Percentiles rank a stretch among this genome's conserved stretches.
Conservation (phyloP, 2,329 filamentous ascomycete genomes). For the Aspergillus vadensis region DNA sequence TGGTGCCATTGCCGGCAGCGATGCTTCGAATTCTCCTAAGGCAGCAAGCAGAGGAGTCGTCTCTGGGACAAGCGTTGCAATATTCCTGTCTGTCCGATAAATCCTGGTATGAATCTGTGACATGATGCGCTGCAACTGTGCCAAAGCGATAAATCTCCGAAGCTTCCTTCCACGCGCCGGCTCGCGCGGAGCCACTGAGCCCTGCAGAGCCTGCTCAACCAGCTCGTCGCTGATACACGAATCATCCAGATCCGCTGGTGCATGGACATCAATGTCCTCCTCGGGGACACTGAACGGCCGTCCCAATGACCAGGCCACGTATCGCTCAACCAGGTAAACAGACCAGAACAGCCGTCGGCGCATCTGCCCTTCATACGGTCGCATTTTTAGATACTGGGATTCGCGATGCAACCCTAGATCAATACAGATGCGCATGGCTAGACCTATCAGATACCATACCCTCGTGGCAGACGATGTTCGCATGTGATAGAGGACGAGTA, state of each 20-base stretch:
- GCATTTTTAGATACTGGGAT: constrained; percentile 16
- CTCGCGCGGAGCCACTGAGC: not conserved
- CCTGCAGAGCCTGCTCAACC: not conserved
- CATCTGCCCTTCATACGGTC: constrained; percentile 16
- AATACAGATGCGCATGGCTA: constrained; percentile 30
- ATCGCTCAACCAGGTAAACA: constrained; percentile 34
- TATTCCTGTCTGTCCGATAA: constrained; percentile 20
- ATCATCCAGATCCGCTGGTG: constrained; percentile 20
- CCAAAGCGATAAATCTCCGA: constrained; percentile 15
- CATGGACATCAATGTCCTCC: constrained; percentile 34
- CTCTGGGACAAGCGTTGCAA: constrained; percentile 8
- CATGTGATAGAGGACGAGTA: constrained; percentile 27
- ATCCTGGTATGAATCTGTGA: constrained; percentile 20
- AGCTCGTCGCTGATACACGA: constrained; percentile 1
- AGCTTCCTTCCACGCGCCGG: constrained; percentile 2
- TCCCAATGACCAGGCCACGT: constrained; percentile 31
- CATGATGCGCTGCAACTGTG: constrained; percentile 22
- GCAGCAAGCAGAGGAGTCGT: constrained; percentile 15
- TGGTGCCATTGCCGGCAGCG: constrained; percentile 11
- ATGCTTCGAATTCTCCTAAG: constrained; percentile 17
- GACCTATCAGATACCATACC: constrained; percentile 30
- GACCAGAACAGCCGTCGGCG: constrained; percentile 36
- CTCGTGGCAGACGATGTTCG: constrained; percentile 25
- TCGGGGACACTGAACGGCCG: constrained; percentile 37
- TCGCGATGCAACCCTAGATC: constrained; percentile 30